Conservation (phyloP, 805 yeast genomes). For the Metschnikowia baotianmanensis region DNA sequence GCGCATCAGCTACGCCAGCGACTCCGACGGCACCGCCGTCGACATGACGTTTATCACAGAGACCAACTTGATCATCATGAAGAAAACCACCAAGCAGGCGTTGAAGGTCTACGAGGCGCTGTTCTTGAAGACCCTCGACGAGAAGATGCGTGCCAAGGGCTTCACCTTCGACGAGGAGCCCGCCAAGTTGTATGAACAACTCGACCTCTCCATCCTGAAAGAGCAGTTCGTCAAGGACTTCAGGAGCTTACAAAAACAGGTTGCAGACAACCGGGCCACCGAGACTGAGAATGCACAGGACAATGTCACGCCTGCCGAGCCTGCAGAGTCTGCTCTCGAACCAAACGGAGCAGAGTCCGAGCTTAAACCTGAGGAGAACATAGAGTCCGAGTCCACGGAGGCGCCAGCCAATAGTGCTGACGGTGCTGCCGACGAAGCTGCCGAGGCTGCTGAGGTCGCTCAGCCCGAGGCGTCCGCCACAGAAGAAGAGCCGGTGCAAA, state of each 20-base stretch:
- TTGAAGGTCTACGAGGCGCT: conserved; percentile 12
- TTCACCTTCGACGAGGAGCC: conserved; percentile 19
- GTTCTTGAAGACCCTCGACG: conserved; percentile 17
- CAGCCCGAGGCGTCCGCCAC: conserved; percentile 3
- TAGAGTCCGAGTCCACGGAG: conserved; percentile 5
- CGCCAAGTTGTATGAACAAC: conserved; percentile 10
- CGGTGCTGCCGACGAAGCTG: background rate
- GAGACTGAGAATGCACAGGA: conserved; percentile 1
- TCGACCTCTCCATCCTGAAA: conserved; percentile 10
- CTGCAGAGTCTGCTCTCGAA: background rate
- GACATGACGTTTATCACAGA: conserved; percentile 19
- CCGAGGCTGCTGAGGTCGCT: too few relatives aligned
- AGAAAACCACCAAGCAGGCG: conserved; percentile 14
- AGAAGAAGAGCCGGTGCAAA: background rate
- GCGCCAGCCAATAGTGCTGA: background rate
- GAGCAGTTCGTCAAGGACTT: conserved; percentile 19
- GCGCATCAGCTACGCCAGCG: conserved; percentile 13
- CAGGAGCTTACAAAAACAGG: conserved; percentile 13
- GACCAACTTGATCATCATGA: conserved; percentile 20
- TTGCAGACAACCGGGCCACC: conserved; percentile 11
- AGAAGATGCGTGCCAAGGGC: conserved; percentile 18
- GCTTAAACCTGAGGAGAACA: conserved; percentile 1
- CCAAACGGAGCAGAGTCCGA: conserved; percentile 16
- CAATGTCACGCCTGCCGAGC: background rate
- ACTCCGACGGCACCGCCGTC: conserved; percentile 13